Percentiles rank a stretch among this genome's conserved stretches.
phyloP scores from a whole-genome alignment of 2,329 filamentous ascomycete genomes.

The Lecanicillium sp. region DNA sequence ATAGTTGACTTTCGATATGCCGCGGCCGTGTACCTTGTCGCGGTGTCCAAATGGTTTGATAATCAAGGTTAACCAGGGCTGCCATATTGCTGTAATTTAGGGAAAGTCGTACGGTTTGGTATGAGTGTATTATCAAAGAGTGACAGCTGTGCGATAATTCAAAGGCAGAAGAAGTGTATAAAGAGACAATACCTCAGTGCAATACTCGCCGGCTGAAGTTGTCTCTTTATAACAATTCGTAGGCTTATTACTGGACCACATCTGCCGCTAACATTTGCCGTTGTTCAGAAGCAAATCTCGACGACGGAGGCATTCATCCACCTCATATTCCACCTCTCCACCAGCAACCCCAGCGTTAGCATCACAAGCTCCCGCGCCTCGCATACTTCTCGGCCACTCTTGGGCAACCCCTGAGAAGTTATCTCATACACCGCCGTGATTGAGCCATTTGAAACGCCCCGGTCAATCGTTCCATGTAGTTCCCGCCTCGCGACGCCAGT shows the following conservation, averaged over 20 bases:
- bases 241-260: too few species aligned
- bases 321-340: not conserved
- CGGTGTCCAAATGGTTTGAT: conserved; percentile 4
- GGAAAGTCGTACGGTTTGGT: not conserved
- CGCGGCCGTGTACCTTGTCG: not conserved
- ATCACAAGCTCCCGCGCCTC: not conserved
- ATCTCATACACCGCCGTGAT: not conserved
- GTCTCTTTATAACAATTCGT: too few species aligned
- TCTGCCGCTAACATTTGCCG: not conserved
- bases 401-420: not conserved
- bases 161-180: too few species aligned
- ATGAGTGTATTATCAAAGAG: not conserved
- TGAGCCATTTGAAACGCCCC: not conserved
- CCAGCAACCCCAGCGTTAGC: not conserved
- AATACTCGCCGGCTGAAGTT: too few species aligned
- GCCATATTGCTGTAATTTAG: not conserved
- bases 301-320: not conserved
- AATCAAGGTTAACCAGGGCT: not conserved
- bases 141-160: too few species aligned
- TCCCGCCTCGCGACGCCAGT: not conserved
- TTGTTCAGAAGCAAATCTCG: not conserved
- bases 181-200: too few species aligned
- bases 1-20: not conserved
- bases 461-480: not conserved
- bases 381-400: not conserved